Percentiles rank a stretch among this genome's conserved stretches.
Evolutionary conservation across 345 rosid species (phyloP).

Genomic region (Pelargonium nanum): DNA sequence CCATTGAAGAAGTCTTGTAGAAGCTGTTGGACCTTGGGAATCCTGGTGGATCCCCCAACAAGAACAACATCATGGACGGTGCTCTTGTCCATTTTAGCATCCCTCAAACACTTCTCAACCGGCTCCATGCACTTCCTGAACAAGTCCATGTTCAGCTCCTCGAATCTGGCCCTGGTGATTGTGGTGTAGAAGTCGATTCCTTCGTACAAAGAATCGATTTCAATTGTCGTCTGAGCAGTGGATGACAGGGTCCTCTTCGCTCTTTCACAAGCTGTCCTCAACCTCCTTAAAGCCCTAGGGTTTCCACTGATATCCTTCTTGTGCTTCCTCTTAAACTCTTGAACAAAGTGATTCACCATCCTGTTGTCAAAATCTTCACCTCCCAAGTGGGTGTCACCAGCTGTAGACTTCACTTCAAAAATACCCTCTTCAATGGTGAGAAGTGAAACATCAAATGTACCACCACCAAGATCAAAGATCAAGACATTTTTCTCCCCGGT

Average conservation of each 20-base stretch:
- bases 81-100: constrained; percentile 24
- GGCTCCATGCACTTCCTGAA: constrained; percentile 29
- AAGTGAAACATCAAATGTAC: constrained; percentile 16
- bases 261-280: no score
- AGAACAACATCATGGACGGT: constrained; percentile 22
- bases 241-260: no score
- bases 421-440: constrained; percentile 13
- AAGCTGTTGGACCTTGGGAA: constrained; percentile 23
- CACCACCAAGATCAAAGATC: constrained; percentile 24
- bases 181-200: constrained; percentile 23
- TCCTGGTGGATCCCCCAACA: constrained; percentile 25
- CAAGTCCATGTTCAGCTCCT: constrained; percentile 26
- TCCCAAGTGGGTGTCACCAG: constrained; percentile 14
- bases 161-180: constrained; percentile 22
- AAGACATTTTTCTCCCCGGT: constrained; percentile 20
- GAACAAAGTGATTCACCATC: constrained; percentile 24
- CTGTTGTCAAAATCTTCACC: constrained; percentile 13
- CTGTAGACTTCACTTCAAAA: constrained; percentile 11
- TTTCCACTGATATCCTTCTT: constrained; percentile 25
- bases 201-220: constrained; percentile 21
- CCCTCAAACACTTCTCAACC: constrained; percentile 25
- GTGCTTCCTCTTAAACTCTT: constrained; percentile 22
- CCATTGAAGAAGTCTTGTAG: constrained; percentile 27
- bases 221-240: constrained; percentile 24
- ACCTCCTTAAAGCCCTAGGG: constrained; percentile 24